Conservation (phyloP, 257 asterid genomes). For the Vinca minor region DNA sequence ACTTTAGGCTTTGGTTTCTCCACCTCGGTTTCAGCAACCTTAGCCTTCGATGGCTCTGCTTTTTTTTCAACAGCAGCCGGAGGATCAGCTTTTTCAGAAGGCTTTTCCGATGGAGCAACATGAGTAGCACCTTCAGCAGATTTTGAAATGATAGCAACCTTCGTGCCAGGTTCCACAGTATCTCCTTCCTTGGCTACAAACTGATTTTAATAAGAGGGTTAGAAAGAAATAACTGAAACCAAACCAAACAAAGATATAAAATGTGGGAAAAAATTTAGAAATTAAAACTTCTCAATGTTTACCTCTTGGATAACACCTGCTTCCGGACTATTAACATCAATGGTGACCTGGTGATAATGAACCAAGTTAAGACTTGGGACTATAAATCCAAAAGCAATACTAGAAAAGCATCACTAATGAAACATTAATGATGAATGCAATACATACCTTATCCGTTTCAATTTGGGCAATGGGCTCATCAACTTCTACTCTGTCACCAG, state of each 20-base stretch:
- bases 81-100: constrained; percentile 50
- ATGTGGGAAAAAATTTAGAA: background rate
- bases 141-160: constrained; percentile 81
- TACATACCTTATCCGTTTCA: constrained; percentile 90
- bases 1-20: constrained; percentile 57
- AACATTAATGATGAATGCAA: background rate
- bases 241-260: background rate
- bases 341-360: constrained; percentile 64
- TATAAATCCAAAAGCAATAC: constrained; percentile 5
- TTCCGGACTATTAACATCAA: constrained; percentile 97
- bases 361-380: constrained; percentile 8
- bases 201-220: constrained; percentile 27
- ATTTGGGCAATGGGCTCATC: constrained; percentile 96
- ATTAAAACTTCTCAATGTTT: background rate
- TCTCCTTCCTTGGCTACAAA: constrained; percentile 89
- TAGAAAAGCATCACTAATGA: background rate
- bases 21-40: constrained; percentile 32
- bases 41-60: constrained; percentile 47
- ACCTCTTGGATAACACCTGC: constrained; percentile 96
- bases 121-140: constrained; percentile 79
- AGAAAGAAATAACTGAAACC: constrained; percentile 14
- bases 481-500: constrained; percentile 78
- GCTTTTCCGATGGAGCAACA: constrained; percentile 76
- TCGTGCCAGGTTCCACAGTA: constrained; percentile 87
- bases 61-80: constrained; percentile 51